Evolutionary conservation across 768 basidiomycete genomes (phyloP).

Genomic region (Serendipita sp.): DNA sequence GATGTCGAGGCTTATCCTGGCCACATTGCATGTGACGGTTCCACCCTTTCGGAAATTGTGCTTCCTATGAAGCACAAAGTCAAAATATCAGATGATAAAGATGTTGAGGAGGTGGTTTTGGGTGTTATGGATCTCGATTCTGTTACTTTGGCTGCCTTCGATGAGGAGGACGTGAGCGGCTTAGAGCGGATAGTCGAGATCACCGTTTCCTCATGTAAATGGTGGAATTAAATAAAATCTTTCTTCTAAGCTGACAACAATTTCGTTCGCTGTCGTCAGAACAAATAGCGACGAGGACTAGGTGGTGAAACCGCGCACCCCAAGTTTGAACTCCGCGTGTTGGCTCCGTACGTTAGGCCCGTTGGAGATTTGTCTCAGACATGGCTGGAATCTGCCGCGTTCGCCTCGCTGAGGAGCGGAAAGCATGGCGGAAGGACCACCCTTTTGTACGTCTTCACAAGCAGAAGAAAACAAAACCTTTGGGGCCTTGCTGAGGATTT

Average conservation of each 20-base stretch:
- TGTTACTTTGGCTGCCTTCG: conserved; percentile 51
- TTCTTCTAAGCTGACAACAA: neutral
- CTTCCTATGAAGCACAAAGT: conserved; percentile 44
- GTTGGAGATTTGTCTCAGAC: neutral
- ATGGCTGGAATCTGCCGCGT: conserved; percentile 92
- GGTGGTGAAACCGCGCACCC: neutral
- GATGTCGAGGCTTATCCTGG: conserved; percentile 75
- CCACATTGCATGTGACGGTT: conserved; percentile 87
- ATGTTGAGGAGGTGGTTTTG: conserved; percentile 11
- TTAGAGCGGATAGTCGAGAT: conserved; percentile 48
- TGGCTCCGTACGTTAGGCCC: neutral
- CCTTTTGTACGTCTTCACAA: conserved; percentile 60
- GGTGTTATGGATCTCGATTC: conserved; percentile 75
- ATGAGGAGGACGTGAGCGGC: conserved; percentile 60
- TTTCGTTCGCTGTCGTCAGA: neutral
- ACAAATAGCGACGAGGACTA: neutral
- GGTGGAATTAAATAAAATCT: neutral
- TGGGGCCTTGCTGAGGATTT: conserved; percentile 3
- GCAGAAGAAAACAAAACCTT: neutral
- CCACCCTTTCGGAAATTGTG: conserved; percentile 83
- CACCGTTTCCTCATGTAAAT: neutral
- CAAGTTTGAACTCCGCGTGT: neutral
- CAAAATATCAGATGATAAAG: conserved; percentile 12
- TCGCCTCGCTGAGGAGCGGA: conserved; percentile 89
- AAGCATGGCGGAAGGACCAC: conserved; percentile 98